These are phyloP conservation scores for Colletotrichum sp. DNA, from an alignment of 2,329 filamentous ascomycete species.

Conservation along the genomic window DNA sequence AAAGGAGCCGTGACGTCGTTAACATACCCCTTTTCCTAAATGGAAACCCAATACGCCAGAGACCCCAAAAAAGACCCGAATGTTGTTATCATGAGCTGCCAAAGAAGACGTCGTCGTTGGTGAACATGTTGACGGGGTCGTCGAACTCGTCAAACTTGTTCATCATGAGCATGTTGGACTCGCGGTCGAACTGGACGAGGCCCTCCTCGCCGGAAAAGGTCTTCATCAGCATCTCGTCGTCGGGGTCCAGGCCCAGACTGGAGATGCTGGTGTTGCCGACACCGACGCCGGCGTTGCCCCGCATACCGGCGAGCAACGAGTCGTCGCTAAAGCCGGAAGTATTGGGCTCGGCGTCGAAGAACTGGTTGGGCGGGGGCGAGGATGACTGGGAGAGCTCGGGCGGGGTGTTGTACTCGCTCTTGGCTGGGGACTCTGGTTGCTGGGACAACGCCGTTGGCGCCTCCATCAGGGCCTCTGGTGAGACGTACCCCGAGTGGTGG, in stretches of 20 bases:
- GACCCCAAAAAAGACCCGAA: not conserved
- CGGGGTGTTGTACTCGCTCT: constrained; percentile 62
- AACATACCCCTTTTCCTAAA: not conserved
- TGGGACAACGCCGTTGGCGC: constrained; percentile 31
- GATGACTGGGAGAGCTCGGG: constrained; percentile 67
- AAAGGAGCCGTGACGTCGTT: constrained; percentile 8
- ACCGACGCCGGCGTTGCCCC: not conserved
- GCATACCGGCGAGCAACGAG: constrained; percentile 29
- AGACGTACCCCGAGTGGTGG: constrained; percentile 50
- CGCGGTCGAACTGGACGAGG: constrained; percentile 48
- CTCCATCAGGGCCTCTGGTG: constrained; percentile 50
- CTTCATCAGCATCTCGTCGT: constrained; percentile 52
- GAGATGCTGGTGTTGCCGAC: constrained; percentile 17
- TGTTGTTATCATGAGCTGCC: constrained; percentile 32
- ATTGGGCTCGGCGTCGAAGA: constrained; percentile 52
- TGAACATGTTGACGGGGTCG: constrained; percentile 55
- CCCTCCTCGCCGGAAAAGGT: constrained; percentile 48
- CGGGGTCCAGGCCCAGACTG: constrained; percentile 37
- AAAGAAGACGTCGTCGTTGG: constrained; percentile 59
- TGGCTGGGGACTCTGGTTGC: constrained; percentile 52
- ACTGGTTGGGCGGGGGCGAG: constrained; percentile 56
- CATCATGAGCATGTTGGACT: constrained; percentile 54
- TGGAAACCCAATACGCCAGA: not conserved
- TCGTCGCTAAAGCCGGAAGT: constrained; percentile 33
- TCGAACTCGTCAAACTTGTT: constrained; percentile 61